These are phyloP conservation scores for Agaricus blazei DNA, from an alignment of 768 basidiomycete genomes.

Conservation along the genomic window DNA sequence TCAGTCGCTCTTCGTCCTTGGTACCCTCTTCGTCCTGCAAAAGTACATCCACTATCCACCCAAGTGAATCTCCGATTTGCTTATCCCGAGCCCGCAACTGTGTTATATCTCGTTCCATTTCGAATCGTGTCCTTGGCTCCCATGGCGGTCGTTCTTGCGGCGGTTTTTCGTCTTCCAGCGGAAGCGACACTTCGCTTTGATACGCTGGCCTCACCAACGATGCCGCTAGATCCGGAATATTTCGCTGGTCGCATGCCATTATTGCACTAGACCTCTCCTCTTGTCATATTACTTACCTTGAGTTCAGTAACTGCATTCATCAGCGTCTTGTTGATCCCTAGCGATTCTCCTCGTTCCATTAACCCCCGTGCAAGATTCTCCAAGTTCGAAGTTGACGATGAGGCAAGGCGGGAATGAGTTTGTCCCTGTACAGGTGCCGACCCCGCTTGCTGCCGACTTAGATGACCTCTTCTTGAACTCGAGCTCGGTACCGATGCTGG, in stretches of 20 bases:
- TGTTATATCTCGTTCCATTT: slow-evolving; percentile 61
- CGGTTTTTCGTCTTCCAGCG: slow-evolving; percentile 55
- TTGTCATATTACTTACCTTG: slow-evolving; percentile 43
- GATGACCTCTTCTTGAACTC: slow-evolving; percentile 2
- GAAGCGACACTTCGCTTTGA: slow-evolving; percentile 46
- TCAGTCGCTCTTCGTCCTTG: slow-evolving; percentile 32
- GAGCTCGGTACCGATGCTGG: slow-evolving; percentile 32
- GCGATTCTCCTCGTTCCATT: slow-evolving; percentile 69
- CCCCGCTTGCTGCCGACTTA: slow-evolving; percentile 17
- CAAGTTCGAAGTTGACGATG: slow-evolving; percentile 44
- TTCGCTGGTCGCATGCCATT: slow-evolving; percentile 45
- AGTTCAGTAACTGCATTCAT: slow-evolving; percentile 78
- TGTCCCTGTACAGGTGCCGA: slow-evolving; percentile 13
- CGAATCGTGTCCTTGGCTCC: slow-evolving; percentile 66
- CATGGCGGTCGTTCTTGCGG: slow-evolving; percentile 57
- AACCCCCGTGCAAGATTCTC: slow-evolving; percentile 71
- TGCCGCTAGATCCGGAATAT: slow-evolving; percentile 78
- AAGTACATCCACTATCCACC: slow-evolving; percentile 71
- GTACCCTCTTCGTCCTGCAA: slow-evolving; percentile 48
- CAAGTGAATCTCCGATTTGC: slow-evolving; percentile 61
- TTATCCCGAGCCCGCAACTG: slow-evolving; percentile 54
- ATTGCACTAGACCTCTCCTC: slow-evolving; percentile 1
- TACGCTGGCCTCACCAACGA: slow-evolving; percentile 59
- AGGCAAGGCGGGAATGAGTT: slow-evolving; percentile 33
- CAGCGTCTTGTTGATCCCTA: slow-evolving; percentile 81